Evolutionary conservation across 2,329 filamentous ascomycete species (phyloP).

Genomic region (Verticillium zaregamsianum): DNA sequence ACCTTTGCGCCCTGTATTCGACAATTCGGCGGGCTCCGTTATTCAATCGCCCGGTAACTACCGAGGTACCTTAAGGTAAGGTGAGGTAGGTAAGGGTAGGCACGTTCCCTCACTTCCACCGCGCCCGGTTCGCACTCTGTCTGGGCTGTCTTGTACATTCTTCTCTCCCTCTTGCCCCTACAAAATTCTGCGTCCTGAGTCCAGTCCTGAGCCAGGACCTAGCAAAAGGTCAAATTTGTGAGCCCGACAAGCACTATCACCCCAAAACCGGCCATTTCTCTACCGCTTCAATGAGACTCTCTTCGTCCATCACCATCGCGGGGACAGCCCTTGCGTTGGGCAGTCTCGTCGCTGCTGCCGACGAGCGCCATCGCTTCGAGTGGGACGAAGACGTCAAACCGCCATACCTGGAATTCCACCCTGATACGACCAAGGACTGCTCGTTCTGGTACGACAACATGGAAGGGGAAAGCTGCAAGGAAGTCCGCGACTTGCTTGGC

Average conservation of each 20-base stretch:
- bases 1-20: not conserved
- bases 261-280: not conserved
- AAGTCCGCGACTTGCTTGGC: conserved; percentile 6
- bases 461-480: conserved; percentile 8
- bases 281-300: not conserved
- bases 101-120: not conserved
- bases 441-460: conserved; percentile 11
- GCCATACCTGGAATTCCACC: conserved; percentile 5
- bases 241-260: not conserved
- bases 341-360: not conserved
- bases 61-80: not conserved
- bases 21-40: not conserved
- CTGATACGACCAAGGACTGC: conserved; percentile 6
- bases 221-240: not conserved
- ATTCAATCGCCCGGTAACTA: not conserved
- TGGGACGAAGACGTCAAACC: not conserved
- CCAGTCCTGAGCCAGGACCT: no score
- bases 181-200: not conserved
- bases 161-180: not conserved
- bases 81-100: not conserved
- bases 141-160: not conserved
- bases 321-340: not conserved
- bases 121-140: not conserved
- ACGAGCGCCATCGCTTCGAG: not conserved
- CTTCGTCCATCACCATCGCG: not conserved